Percentiles rank a stretch among this genome's conserved stretches.
These are phyloP conservation scores for Colletotrichum liaoningense DNA, from an alignment of 2,329 filamentous ascomycete genomes.

Conservation along the genomic window DNA sequence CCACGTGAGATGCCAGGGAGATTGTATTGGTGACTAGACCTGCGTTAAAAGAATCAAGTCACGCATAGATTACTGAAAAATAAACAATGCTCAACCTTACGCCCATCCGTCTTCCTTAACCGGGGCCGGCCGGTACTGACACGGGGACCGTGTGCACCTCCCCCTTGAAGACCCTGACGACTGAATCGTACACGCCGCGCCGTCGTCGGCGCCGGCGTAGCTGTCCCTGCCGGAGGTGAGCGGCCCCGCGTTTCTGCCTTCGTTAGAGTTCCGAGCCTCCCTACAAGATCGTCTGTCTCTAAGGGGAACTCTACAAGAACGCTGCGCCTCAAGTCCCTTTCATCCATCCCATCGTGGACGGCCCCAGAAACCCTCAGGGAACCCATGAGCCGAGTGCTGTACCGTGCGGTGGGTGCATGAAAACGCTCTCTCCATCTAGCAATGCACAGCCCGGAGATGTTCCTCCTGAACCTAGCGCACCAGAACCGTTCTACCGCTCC, in stretches of 20 bases:
- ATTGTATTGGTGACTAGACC: neutral
- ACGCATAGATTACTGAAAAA: neutral
- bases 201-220: neutral
- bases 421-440: neutral
- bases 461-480: conserved; percentile 8
- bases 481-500: neutral
- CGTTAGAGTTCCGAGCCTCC: neutral
- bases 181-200: neutral
- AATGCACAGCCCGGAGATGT: conserved; percentile 7
- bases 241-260: neutral
- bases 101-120: neutral
- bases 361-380: neutral
- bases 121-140: neutral
- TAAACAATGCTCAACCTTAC: neutral
- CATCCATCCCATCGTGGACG: neutral
- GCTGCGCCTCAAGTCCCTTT: neutral
- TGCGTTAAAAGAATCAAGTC: neutral
- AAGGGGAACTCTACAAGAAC: neutral
- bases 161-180: neutral
- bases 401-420: neutral
- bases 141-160: neutral
- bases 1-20: neutral
- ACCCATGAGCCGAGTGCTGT: neutral
- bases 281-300: neutral
- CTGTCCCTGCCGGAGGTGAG: neutral